Evolutionary conservation across 2,329 filamentous ascomycete genomes (phyloP).

Genomic region (Aspergillus fumigatus): DNA sequence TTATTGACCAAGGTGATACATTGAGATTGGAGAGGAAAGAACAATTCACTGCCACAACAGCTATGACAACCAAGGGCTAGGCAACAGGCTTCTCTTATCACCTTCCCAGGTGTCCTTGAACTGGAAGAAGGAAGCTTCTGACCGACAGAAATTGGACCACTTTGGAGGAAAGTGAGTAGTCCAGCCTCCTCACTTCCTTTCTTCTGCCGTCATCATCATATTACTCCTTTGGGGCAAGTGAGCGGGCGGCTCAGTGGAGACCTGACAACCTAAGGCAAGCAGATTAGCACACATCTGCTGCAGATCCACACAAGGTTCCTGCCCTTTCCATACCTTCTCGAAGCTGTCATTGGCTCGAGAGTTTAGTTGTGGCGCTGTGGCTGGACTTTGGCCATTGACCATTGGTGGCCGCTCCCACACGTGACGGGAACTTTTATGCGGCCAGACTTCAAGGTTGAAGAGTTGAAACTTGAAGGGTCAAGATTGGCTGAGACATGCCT

Average conservation of each 20-base stretch:
- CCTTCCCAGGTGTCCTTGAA: neutral
- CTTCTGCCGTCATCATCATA: neutral
- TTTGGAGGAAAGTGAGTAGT: neutral
- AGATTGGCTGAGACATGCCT: neutral
- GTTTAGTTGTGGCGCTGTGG: conserved; percentile 1
- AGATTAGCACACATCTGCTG: neutral
- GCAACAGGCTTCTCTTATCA: neutral
- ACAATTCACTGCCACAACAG: neutral
- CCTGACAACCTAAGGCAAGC: neutral
- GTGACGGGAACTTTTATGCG: neutral
- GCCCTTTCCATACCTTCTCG: neutral
- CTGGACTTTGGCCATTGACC: neutral
- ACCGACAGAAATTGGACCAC: neutral
- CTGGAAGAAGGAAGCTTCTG: neutral
- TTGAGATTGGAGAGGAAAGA: neutral
- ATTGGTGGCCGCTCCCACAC: neutral
- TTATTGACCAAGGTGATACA: neutral
- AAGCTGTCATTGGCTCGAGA: neutral
- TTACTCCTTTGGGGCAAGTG: neutral
- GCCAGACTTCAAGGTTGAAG: neutral
- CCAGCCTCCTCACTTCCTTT: neutral
- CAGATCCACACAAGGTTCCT: neutral
- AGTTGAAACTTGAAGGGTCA: neutral
- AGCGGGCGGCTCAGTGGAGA: neutral
- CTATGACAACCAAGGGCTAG: neutral